These are phyloP conservation scores for Sordariomycetes sp. DNA, from an alignment of 2,329 filamentous ascomycete species.

Conservation along the genomic window DNA sequence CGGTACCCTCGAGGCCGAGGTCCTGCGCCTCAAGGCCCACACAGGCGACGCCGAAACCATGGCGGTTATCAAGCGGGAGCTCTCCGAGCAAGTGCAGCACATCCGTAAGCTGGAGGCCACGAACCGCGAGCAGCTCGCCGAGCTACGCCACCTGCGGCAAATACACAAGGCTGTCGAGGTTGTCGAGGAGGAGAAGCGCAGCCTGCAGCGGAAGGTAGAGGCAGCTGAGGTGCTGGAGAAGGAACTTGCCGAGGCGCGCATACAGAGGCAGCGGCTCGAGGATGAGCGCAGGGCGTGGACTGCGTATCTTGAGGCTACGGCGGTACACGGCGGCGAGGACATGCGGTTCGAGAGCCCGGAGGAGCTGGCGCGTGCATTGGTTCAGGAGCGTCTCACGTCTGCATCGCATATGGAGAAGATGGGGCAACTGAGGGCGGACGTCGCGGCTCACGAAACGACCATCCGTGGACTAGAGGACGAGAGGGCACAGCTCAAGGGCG, in stretches of 20 bases:
- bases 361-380: constrained; percentile 71
- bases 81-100: constrained; percentile 86
- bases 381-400: constrained; percentile 71
- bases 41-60: constrained; percentile 81
- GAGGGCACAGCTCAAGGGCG: constrained; percentile 49
- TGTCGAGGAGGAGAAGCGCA: constrained; percentile 88
- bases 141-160: constrained; percentile 74
- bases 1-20: constrained; percentile 69
- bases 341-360: constrained; percentile 81
- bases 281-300: constrained; percentile 84
- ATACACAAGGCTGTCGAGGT: constrained; percentile 81
- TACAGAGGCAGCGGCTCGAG: constrained; percentile 78
- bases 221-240: constrained; percentile 62
- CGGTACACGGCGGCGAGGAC: constrained; percentile 46
- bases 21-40: constrained; percentile 74
- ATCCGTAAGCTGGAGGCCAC: constrained; percentile 73
- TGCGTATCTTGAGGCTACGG: constrained; percentile 55
- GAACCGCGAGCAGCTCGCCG: constrained; percentile 67
- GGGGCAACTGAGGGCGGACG: constrained; percentile 68
- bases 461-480: constrained; percentile 65
- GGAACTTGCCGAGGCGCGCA: constrained; percentile 67
- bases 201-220: constrained; percentile 66
- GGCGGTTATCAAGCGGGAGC: constrained; percentile 72
- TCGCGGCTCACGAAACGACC: constrained; percentile 64
- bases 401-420: constrained; percentile 72